phyloP scores from a whole-genome alignment of 73 alveolate species.

The Effrenium voratum region DNA sequence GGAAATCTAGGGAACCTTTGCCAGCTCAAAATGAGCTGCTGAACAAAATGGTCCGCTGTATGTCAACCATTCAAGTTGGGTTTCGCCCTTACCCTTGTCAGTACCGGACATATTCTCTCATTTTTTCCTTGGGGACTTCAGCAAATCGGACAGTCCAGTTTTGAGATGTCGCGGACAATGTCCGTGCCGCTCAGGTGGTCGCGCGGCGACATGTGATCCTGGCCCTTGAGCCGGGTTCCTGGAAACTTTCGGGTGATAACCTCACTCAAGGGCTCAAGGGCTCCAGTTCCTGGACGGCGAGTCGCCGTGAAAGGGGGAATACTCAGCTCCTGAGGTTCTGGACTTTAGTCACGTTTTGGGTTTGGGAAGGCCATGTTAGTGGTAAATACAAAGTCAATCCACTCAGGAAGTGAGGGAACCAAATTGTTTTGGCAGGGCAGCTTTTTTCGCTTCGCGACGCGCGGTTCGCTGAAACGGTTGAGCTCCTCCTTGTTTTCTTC shows the following conservation, averaged over 20 bases:
- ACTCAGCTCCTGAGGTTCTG: background rate
- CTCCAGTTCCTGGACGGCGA: background rate
- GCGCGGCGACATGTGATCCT: constrained; percentile 32
- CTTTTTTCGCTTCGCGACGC: no score
- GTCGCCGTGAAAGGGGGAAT: background rate
- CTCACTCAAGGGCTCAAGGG: background rate
- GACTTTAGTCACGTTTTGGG: background rate
- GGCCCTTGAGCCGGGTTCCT: constrained; percentile 14
- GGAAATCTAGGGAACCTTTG: background rate
- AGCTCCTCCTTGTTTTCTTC: no score
- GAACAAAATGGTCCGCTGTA: background rate
- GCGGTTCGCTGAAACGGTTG: no score
- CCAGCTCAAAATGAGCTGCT: background rate
- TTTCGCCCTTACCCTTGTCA: background rate
- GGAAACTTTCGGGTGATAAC: background rate
- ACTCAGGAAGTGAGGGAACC: no score
- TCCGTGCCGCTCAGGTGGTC: background rate
- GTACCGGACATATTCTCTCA: no score
- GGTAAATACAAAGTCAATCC: background rate
- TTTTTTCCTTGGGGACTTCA: no score
- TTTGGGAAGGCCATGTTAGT: background rate
- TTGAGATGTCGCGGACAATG: background rate
- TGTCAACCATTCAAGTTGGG: background rate
- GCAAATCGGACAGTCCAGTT: background rate
- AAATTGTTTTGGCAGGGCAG: no score